Base-by-base conservation (phyloP, 305 asterid species). In the Lippia alba region DNA sequence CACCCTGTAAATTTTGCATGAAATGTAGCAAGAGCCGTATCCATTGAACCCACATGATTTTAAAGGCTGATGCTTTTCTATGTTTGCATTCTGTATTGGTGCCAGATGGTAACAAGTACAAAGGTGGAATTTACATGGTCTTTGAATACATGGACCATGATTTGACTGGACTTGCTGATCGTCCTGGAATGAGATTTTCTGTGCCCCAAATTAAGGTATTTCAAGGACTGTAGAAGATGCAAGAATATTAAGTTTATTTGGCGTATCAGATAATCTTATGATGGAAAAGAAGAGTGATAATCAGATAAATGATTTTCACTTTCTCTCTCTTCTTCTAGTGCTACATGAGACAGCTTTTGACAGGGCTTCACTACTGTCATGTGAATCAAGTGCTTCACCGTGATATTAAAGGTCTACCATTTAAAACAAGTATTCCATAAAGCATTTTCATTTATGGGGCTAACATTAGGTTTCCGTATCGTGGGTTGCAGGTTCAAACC, bases 281-380 rank as follows among this genome's bases (percentile, higher is more conserved):
- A 66, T 41, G 75, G 81, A 80, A 68, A 72, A 74, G 82, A 77
- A 77, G 80, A 76, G 80, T 69, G 83, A 56, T 75, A 78, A 76
- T 80, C 82, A 74, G 78, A 64, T 72, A 56, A 69, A 72, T 86
- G 81, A 75, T 81, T 75, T 84, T 78, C 80, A 66, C 68, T 62
- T 68, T 67, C 41, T 79, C 70, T 81, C 78, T 76, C 73, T 76
- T 81, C 80, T 76, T 83, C 39, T 77, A 93, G 98, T 93, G 98
- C 84, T 93, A 93, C 62, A 91, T 93, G 98, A 87, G 77, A 82
- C 98, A 93, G 84, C 96, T 93, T 72, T 76, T 93, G 87, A 93
- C 98, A 9, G 98, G 98, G 83, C 97, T 93, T 78, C 98, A 93
- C 87, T 93, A 93, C 86, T 93, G 98, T 80, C 97, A 93, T 79